Base-by-base conservation (phyloP, 202 grass and related monocot species). In the Setaria viridis region DNA sequence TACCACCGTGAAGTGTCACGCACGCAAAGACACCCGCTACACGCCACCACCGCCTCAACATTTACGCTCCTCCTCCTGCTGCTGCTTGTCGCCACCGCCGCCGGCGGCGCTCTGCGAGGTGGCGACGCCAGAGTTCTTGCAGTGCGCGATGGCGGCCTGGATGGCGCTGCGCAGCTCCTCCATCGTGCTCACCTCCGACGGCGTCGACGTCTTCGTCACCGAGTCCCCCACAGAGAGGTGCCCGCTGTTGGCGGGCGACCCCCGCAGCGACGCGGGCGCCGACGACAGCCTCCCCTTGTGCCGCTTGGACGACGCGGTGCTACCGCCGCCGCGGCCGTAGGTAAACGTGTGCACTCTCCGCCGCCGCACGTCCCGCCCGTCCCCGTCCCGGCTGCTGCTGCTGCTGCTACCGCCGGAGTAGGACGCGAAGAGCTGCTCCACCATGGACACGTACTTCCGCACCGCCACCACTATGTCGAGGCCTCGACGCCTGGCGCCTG, bases 61-160 rank as follows among this genome's bases (percentile, higher is more conserved):
- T 87, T 88, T 77, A 88, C 56, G 20, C 67, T 25, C 16, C 51
- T 25, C 16, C 51, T 16, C 39, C 67, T 6, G 74, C 71, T 17
- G 42, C 43, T 7, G 79, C 71, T 19, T 41, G 29, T 33, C 3
- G 63, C 29, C 87, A 20, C 80, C 62, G 59, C 29, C 87, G 29
- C 80, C 62, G 59, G 29, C 66, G 32, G 2, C 48, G 45, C 45
- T 47, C 45, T 46, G 43, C 43, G 39, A 41, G 39, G 39, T 41
- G 39, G 39, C 70, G 47, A 76, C 56, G 60, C 69, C 70, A 60
- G 94, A 93, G 79, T 80, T 94, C 85, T 97, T 97, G 76, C 94
- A 94, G 84, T 97, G 94, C 65, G 94, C 89, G 66, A 97, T 97
- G 87, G 94, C 94, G 7, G 94, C 94, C 71, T 94, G 91, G 72